Conservation (phyloP, 139 green algal genomes). For the Ettlia oleoabundans region DNA sequence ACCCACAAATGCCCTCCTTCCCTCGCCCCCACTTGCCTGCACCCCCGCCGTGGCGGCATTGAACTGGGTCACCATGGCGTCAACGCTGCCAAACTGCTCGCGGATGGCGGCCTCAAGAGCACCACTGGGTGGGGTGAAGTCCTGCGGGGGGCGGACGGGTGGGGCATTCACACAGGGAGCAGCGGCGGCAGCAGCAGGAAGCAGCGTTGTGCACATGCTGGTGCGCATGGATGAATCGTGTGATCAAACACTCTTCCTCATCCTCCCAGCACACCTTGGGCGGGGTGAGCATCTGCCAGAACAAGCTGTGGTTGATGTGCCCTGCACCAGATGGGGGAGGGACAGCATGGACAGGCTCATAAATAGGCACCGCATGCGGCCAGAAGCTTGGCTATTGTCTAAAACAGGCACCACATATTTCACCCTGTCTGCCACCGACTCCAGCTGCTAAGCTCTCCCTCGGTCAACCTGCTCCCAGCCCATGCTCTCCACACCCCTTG, state of each 20-base stretch:
- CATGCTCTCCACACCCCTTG: too few relatives aligned
- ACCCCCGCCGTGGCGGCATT: too few relatives aligned
- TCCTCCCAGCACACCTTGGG: conserved; percentile 63
- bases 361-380: too few relatives aligned
- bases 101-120: conserved; percentile 83
- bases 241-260: not conserved
- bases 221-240: not conserved
- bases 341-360: too few relatives aligned
- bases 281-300: conserved; percentile 94
- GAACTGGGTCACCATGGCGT: conserved; percentile 82
- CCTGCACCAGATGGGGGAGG: too few relatives aligned
- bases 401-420: too few relatives aligned
- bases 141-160: conserved; percentile 49
- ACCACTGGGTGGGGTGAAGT: conserved; percentile 79
- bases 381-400: too few relatives aligned
- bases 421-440: too few relatives aligned
- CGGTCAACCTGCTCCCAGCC: too few relatives aligned
- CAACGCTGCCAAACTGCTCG: conserved; percentile 88
- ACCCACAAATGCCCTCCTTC: too few relatives aligned
- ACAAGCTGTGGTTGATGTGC: conserved; percentile 97
- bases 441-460: too few relatives aligned
- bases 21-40: too few relatives aligned
- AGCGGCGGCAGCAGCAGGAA: not conserved
- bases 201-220: not conserved
- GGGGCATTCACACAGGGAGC: not conserved